A percentile compares a stretch with the other conserved stretches of the same genome.
These are phyloP conservation scores for Mariannaea sp. DNA, from an alignment of 2,329 filamentous ascomycete species.

Conservation along the genomic window DNA sequence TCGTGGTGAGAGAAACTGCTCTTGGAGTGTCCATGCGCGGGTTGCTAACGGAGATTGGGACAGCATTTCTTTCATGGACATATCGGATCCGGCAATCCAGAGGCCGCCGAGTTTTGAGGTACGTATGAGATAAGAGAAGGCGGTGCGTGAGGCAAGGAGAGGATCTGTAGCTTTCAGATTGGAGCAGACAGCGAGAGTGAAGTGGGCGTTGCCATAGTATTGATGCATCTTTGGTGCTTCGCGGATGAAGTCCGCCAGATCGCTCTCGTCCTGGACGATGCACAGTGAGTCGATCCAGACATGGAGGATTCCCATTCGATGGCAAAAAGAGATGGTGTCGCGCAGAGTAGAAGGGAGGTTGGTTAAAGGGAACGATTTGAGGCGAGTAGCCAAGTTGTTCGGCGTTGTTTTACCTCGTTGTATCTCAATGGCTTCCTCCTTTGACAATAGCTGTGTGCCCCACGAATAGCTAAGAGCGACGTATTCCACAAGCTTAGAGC, in stretches of 20 bases:
- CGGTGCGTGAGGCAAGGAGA: not conserved
- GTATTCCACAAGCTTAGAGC: not conserved
- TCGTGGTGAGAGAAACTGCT: conserved; percentile 7
- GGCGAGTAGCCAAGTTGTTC: not conserved
- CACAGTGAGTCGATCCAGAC: conserved; percentile 5
- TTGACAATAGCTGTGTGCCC: not conserved
- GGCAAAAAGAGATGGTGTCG: not conserved
- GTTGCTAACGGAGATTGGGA: not conserved
- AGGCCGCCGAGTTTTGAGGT: not conserved
- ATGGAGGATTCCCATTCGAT: not conserved
- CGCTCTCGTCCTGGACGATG: conserved; percentile 3
- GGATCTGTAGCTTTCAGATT: conserved; percentile 8
- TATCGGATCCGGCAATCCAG: not conserved
- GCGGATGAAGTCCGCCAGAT: conserved; percentile 3
- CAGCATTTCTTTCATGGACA: not conserved
- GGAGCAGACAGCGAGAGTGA: conserved; percentile 8
- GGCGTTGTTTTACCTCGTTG: conserved; percentile 2
- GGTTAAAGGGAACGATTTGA: not conserved
- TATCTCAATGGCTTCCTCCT: not conserved
- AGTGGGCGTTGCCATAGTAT: conserved; percentile 9
- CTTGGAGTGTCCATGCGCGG: conserved; percentile 9
- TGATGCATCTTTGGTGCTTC: conserved; percentile 11
- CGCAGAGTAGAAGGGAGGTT: not conserved
- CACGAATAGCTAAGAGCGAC: conserved; percentile 8
- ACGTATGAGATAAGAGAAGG: not conserved